These are phyloP conservation scores for Evernia prunastri DNA, from an alignment of 495 filamentous ascomycete species.

Conservation along the genomic window DNA sequence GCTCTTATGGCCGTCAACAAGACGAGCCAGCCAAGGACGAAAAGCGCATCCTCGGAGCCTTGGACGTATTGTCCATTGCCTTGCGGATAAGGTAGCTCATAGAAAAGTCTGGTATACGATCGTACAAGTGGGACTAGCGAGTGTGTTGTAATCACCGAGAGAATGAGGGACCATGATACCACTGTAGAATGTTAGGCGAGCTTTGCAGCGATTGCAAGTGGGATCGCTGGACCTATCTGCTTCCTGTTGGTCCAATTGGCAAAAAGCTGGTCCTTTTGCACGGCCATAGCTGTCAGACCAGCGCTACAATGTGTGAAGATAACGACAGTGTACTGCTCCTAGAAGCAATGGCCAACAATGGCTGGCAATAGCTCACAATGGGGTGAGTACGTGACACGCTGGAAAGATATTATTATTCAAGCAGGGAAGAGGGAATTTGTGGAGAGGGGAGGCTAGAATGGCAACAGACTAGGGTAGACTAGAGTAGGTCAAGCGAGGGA, in stretches of 20 bases:
- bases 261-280: constrained; percentile 15
- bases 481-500: background rate
- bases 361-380: constrained; percentile 1
- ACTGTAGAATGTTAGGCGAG: constrained; percentile 39
- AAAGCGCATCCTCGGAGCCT: constrained; percentile 71
- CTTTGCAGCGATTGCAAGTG: background rate
- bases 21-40: constrained; percentile 73
- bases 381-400: background rate
- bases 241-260: constrained; percentile 19
- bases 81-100: constrained; percentile 76
- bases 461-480: background rate
- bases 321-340: constrained; percentile 16
- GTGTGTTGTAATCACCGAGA: constrained; percentile 69
- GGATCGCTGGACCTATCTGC: constrained; percentile 14
- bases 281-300: constrained; percentile 3
- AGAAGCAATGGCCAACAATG: constrained; percentile 1
- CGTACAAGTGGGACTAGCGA: constrained; percentile 68
- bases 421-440: background rate
- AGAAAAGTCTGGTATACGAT: constrained; percentile 70
- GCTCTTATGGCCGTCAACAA: constrained; percentile 80
- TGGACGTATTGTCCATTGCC: constrained; percentile 58
- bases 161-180: constrained; percentile 70
- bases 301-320: background rate
- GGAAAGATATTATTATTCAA: no score
- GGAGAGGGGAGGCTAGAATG: no score